Evolutionary conservation across 352 stramenopile species (phyloP), one percentile per base, ranked within the genome.

Genomic region (Thraustotheca clavata): DNA sequence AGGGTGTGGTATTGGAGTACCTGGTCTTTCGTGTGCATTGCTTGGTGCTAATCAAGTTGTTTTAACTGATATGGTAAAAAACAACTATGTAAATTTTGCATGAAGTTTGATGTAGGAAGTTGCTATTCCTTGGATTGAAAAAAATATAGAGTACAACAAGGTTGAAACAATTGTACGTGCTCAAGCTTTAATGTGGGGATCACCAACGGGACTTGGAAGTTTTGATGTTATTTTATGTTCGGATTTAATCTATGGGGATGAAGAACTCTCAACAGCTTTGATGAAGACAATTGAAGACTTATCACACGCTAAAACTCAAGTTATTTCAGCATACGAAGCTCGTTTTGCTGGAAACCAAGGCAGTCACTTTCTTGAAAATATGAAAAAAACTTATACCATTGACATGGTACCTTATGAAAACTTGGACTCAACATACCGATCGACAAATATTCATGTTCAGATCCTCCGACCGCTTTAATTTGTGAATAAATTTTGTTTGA

Each of bases 211-310:
- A 0, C 16, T 49, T 9, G 49, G 55, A 14, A 57, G 61, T 16
- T 83, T 85, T 59, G 76, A 85, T 50, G 67, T 83, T 12, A 76
- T 85, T 20, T 55, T 85, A 32, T 85, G 76, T 48, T 85, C 76
- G 27, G 76, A 85, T 46, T 59, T 85, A 57, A 71, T 85, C 16
- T 85, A 85, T 59, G 76, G 74, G 31, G 71, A 85, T 55, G 70
- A 35, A 31, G 67, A 76, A 22, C 74, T 80, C 65, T 73, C 76
- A 38, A 49, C 68, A 7, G 71, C 74, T 55, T 55, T 85, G 35
- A 69, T 80, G 62, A 33, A 69, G 63, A 81, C 76, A 39, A 81
- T 85, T 22, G 40, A 59, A 27, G 31, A 67, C 6, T 52, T 82
- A 4, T 73, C 73, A 1, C 71, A 83, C 33, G 24, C 68, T 9